These are phyloP conservation scores for Colletotrichum magnum DNA, from an alignment of 2,329 filamentous ascomycete genomes.

Conservation along the genomic window DNA sequence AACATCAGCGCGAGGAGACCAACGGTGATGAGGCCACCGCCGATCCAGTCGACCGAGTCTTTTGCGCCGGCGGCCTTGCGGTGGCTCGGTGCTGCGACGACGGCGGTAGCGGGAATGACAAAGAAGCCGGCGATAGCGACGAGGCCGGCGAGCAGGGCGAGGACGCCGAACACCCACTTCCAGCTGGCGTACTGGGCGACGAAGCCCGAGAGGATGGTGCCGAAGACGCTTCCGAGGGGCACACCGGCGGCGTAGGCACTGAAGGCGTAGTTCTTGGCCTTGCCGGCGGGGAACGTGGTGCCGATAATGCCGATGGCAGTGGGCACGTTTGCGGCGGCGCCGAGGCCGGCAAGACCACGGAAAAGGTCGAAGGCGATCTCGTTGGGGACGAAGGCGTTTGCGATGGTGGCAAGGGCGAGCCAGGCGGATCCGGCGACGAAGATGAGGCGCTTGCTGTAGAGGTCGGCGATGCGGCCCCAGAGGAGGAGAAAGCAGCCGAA, in stretches of 20 bases:
- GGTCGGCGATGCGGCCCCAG: constrained; percentile 77
- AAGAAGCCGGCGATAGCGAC: constrained; percentile 71
- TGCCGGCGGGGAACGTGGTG: constrained; percentile 76
- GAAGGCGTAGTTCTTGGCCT: constrained; percentile 80
- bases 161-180: constrained; percentile 78
- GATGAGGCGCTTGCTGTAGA: constrained; percentile 76
- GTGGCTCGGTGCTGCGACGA: constrained; percentile 47
- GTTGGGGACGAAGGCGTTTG: constrained; percentile 74
- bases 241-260: constrained; percentile 75
- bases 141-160: constrained; percentile 71
- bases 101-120: constrained; percentile 69
- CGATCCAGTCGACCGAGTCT: constrained; percentile 75
- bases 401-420: constrained; percentile 70
- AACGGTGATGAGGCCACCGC: constrained; percentile 73
- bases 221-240: constrained; percentile 74
- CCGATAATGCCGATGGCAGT: constrained; percentile 80
- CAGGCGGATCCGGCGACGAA: constrained; percentile 76
- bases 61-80: constrained; percentile 51
- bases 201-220: constrained; percentile 75
- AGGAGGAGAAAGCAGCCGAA: constrained; percentile 78
- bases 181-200: constrained; percentile 74
- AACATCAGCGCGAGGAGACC: constrained; percentile 76
- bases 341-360: constrained; percentile 76
- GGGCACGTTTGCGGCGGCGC: constrained; percentile 78
- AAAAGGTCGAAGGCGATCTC: constrained; percentile 79